A percentile compares a stretch with the other conserved stretches of the same genome.
phyloP scores from a whole-genome alignment of 305 asterid species.

The Withania somnifera region DNA sequence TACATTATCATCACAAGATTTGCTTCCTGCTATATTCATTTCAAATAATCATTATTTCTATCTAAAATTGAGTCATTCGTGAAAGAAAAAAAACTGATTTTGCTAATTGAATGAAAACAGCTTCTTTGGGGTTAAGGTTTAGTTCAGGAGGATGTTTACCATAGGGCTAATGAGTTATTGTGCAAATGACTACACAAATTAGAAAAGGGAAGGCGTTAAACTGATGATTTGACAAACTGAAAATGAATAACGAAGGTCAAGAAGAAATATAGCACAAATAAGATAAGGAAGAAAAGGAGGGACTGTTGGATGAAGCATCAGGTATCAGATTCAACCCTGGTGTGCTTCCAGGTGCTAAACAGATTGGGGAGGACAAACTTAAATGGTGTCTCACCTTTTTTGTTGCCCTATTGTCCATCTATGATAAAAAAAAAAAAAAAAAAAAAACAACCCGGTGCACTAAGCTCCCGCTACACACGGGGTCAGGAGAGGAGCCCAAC shows the following conservation, averaged over 20 bases:
- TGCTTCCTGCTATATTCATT: neutral
- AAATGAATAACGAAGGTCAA: neutral
- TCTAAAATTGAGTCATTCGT: neutral
- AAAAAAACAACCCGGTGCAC: too few species aligned
- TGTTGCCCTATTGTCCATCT: neutral
- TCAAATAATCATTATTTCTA: neutral
- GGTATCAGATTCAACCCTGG: neutral
- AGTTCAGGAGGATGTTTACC: neutral
- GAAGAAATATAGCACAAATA: neutral
- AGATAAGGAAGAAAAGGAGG: neutral
- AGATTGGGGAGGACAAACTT: neutral
- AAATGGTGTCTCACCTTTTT: neutral
- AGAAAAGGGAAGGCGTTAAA: neutral
- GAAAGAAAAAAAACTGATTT: neutral
- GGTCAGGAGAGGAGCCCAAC: too few species aligned
- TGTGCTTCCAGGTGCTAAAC: neutral
- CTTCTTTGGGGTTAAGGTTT: neutral
- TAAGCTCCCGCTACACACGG: too few species aligned
- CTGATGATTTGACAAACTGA: neutral
- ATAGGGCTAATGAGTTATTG: neutral
- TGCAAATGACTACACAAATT: neutral
- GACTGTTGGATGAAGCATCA: neutral
- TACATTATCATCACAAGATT: neutral
- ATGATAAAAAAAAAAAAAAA: too few species aligned
- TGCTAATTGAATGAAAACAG: neutral